These are phyloP conservation scores for Domatiomyces catenatus DNA, from an alignment of 2,329 filamentous ascomycete genomes.

Conservation along the genomic window DNA sequence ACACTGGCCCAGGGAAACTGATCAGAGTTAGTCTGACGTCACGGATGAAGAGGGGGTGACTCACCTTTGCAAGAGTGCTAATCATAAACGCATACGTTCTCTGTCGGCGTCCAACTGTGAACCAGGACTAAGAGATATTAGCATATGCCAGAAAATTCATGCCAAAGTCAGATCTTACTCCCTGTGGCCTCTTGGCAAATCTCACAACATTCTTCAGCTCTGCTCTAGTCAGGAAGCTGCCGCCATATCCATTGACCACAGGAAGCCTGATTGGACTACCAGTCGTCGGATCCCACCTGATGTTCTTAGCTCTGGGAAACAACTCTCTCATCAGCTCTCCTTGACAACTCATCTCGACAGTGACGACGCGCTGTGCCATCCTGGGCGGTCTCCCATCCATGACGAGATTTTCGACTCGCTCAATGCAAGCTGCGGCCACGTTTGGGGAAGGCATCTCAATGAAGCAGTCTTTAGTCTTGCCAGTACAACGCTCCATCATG, in stretches of 20 bases:
- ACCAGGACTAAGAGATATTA: conserved; percentile 28
- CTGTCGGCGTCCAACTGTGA: conserved; percentile 33
- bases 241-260: conserved; percentile 30
- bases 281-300: conserved; percentile 26
- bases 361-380: conserved; percentile 34
- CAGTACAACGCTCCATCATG: conserved; percentile 42
- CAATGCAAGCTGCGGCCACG: conserved; percentile 28
- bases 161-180: conserved; percentile 25
- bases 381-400: conserved; percentile 25
- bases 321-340: conserved; percentile 35
- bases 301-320: conserved; percentile 38
- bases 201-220: conserved; percentile 32
- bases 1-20: conserved; percentile 37
- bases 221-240: conserved; percentile 36
- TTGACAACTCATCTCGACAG: conserved; percentile 32
- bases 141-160: background rate
- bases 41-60: conserved; percentile 2
- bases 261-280: conserved; percentile 15
- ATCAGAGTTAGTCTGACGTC: conserved; percentile 4
- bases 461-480: conserved; percentile 41
- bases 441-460: conserved; percentile 28
- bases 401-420: conserved; percentile 23
- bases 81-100: conserved; percentile 39
- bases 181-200: conserved; percentile 34
- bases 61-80: conserved; percentile 36